phyloP scores from a whole-genome alignment of 2,329 filamentous ascomycete species.

The Cytospora mali region DNA sequence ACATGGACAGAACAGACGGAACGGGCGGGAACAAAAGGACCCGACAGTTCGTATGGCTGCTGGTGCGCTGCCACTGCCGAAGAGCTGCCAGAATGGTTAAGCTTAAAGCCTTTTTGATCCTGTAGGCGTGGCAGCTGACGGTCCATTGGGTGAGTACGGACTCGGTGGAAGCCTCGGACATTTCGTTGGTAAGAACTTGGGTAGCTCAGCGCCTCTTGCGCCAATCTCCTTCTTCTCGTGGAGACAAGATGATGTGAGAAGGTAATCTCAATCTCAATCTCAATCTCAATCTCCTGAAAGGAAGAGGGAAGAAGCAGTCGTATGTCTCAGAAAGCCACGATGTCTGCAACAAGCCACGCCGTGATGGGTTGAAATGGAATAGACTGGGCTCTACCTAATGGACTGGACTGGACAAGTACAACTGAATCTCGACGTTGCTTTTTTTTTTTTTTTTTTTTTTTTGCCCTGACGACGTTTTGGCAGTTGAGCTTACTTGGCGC shows the following conservation, averaged over 20 bases:
- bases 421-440: not conserved
- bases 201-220: no score
- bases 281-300: no score
- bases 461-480: not conserved
- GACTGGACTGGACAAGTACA: not conserved
- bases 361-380: not conserved
- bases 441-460: no score
- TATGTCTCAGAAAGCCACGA: not conserved
- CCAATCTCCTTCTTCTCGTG: no score
- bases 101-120: not conserved
- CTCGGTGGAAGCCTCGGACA: not conserved
- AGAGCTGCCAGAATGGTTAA: not conserved
- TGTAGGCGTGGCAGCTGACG: not conserved
- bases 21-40: not conserved
- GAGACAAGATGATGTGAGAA: no score
- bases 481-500: not conserved
- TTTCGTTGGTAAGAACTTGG: no score
- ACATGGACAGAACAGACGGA: no score
- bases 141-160: not conserved
- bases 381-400: not conserved
- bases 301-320: not conserved
- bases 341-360: not conserved
- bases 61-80: no score
- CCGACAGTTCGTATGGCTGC: no score
- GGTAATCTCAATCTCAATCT: no score